Evolutionary conservation across 225 moss, liverwort and hornwort genomes (phyloP).

Genomic region (Marchantia polymorpha): DNA sequence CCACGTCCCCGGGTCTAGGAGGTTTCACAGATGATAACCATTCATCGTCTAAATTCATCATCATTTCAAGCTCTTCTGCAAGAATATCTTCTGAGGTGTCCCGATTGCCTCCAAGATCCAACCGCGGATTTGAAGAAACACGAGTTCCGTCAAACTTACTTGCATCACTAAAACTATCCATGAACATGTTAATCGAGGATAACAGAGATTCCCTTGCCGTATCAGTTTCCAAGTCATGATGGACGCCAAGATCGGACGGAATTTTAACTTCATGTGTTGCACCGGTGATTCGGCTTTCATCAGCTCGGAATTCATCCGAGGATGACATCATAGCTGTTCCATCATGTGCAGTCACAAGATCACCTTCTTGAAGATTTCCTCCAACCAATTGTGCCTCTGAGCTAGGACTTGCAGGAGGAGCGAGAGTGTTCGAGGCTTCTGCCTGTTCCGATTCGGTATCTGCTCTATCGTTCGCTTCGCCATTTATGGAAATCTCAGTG

Average conservation of each 20-base stretch:
- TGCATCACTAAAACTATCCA: neutral
- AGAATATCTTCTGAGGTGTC: slow-evolving; percentile 14
- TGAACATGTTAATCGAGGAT: neutral
- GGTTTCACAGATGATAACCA: neutral
- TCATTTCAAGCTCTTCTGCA: slow-evolving; percentile 1
- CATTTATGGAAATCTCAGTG: slow-evolving; percentile 2
- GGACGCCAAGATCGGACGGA: neutral
- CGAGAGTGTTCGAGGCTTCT: neutral
- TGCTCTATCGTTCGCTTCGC: neutral
- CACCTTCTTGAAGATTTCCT: neutral
- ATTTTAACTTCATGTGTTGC: neutral
- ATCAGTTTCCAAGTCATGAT: neutral
- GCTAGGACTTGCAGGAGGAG: neutral
- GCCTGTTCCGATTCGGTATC: neutral
- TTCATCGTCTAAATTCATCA: slow-evolving; percentile 1
- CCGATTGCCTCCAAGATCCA: neutral
- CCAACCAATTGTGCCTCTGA: neutral
- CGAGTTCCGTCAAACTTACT: neutral
- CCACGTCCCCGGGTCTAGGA: slow-evolving; percentile 14
- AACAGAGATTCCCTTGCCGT: neutral
- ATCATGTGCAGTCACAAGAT: neutral
- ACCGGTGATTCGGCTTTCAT: neutral
- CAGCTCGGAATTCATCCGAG: neutral
- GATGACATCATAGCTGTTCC: too few species aligned
- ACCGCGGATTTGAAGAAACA: neutral